Evolutionary conservation across 2,329 filamentous ascomycete genomes (phyloP).

Genomic region (Penicillium sp.): DNA sequence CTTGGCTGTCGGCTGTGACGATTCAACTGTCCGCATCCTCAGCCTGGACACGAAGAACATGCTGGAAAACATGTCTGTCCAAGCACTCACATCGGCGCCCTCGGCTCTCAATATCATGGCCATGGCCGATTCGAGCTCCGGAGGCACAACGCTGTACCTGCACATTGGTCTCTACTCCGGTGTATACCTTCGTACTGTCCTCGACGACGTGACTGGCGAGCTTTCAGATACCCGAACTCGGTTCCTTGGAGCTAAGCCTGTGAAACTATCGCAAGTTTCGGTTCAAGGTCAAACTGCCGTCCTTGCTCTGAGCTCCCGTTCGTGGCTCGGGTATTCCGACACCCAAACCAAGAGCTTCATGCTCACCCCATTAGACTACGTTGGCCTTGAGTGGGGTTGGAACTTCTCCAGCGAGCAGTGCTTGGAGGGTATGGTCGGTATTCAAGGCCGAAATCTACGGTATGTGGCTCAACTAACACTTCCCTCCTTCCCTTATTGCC

Average conservation of each 20-base stretch:
- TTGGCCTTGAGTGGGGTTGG: constrained; percentile 88
- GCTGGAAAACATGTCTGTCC: constrained; percentile 89
- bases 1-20: constrained; percentile 93
- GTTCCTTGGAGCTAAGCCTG: constrained; percentile 87
- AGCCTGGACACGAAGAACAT: constrained; percentile 88
- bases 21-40: constrained; percentile 90
- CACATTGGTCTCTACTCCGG: constrained; percentile 96
- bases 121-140: constrained; percentile 91
- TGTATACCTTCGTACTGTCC: constrained; percentile 89
- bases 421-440: constrained; percentile 88
- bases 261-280: constrained; percentile 87
- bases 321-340: constrained; percentile 96
- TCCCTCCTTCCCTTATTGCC: constrained; percentile 8
- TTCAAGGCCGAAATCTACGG: constrained; percentile 85
- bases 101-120: constrained; percentile 88
- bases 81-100: constrained; percentile 86
- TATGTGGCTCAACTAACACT: constrained; percentile 49
- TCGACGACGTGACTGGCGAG: constrained; percentile 95
- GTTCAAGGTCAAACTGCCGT: constrained; percentile 83
- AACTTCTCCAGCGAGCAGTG: constrained; percentile 96
- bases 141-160: constrained; percentile 84
- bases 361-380: constrained; percentile 87
- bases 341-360: constrained; percentile 84
- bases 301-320: constrained; percentile 83
- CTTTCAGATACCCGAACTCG: constrained; percentile 92